phyloP scores from a whole-genome alignment of 306 rosid species.

The Elaeagnus macrophylla region DNA sequence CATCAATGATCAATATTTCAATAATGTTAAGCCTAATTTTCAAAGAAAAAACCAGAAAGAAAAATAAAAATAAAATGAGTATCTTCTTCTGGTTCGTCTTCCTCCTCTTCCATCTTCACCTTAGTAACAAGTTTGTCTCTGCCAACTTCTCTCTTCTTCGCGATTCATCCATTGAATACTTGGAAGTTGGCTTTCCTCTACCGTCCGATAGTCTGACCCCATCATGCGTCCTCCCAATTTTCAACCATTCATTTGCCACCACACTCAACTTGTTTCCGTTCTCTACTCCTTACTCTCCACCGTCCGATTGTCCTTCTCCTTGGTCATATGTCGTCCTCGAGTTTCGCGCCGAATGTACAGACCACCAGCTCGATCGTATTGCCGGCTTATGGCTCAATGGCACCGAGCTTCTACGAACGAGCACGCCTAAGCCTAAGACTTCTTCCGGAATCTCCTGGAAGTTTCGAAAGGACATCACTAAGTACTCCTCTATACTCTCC shows the following conservation, averaged over 20 bases:
- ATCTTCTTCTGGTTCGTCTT: neutral
- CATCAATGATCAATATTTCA: too few relatives aligned
- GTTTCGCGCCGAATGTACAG: slow-evolving; percentile 42
- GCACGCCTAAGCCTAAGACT: slow-evolving; percentile 61
- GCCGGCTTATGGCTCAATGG: slow-evolving; percentile 75
- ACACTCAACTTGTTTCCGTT: slow-evolving; percentile 58
- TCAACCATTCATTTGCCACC: slow-evolving; percentile 60
- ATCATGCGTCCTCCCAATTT: slow-evolving; percentile 42
- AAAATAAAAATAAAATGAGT: too few relatives aligned
- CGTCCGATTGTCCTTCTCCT: slow-evolving; percentile 37
- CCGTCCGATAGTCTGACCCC: slow-evolving; percentile 32
- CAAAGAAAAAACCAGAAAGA: too few relatives aligned
- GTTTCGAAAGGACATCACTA: slow-evolving; percentile 61
- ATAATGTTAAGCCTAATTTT: too few relatives aligned
- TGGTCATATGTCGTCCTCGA: slow-evolving; percentile 54
- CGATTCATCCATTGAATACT: slow-evolving; percentile 26
- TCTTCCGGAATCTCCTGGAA: slow-evolving; percentile 53
- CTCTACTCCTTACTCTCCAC: slow-evolving; percentile 49
- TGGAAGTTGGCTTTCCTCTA: slow-evolving; percentile 46
- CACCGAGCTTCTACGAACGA: slow-evolving; percentile 65
- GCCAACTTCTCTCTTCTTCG: neutral
- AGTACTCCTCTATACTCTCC: slow-evolving; percentile 45
- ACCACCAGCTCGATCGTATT: slow-evolving; percentile 78
- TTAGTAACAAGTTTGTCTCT: slow-evolving; percentile 20
- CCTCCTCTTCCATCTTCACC: slow-evolving; percentile 30